Conservation (phyloP, 2,329 filamentous ascomycete species). For the Daldinia eschscholtzii region DNA sequence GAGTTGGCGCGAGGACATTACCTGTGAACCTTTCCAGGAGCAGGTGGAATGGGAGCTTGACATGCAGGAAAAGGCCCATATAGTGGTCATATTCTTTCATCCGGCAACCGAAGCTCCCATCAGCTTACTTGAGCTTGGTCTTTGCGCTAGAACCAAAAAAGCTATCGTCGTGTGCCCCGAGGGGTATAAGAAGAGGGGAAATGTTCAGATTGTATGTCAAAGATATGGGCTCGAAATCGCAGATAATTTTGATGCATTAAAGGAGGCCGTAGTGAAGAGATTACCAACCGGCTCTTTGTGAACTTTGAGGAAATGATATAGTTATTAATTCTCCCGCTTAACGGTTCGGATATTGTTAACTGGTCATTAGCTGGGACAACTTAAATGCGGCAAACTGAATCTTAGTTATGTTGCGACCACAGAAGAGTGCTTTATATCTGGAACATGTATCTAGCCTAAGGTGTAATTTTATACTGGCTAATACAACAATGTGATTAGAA, state of each 20-base stretch:
- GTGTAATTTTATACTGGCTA: too few species aligned
- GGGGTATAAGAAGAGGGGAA: constrained; percentile 69
- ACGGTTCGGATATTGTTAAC: not conserved
- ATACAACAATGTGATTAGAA: too few species aligned
- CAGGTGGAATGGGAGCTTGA: constrained; percentile 72
- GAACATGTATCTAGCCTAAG: too few species aligned
- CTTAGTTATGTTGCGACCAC: too few species aligned
- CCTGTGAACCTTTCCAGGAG: constrained; percentile 60
- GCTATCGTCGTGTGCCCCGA: constrained; percentile 66
- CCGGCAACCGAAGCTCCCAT: constrained; percentile 66
- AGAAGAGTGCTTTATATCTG: too few species aligned
- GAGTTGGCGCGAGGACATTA: constrained; percentile 64
- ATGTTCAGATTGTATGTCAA: constrained; percentile 69
- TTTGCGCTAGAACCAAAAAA: constrained; percentile 60
- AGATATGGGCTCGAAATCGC: constrained; percentile 61
- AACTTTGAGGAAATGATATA: not conserved
- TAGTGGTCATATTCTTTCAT: constrained; percentile 70
- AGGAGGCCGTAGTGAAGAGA: constrained; percentile 53
- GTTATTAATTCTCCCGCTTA: not conserved
- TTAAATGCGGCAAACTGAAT: not conserved
- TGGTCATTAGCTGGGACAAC: not conserved
- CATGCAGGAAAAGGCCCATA: constrained; percentile 64
- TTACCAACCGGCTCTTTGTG: constrained; percentile 40
- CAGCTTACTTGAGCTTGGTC: constrained; percentile 71
- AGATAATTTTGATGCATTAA: constrained; percentile 58